phyloP scores from a whole-genome alignment of 2,329 filamentous ascomycete species.

The Penicillium rolfsii region DNA sequence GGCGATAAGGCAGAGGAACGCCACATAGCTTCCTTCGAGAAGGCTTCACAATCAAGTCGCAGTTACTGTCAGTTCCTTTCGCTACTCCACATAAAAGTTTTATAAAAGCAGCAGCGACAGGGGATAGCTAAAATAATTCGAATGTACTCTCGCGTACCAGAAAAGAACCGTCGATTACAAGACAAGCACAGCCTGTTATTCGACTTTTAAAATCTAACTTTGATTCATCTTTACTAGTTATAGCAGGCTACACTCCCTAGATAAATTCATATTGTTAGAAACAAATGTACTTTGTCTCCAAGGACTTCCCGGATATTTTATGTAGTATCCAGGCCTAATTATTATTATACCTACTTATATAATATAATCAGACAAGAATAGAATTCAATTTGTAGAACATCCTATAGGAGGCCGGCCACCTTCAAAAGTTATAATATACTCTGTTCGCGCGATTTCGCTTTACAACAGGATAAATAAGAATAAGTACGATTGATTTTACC shows the following conservation, averaged over 20 bases:
- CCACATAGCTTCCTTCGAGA: neutral
- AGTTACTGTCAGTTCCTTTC: neutral
- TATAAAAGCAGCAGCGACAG: neutral
- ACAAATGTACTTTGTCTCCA: neutral
- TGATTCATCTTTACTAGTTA: neutral
- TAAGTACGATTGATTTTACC: too few species aligned
- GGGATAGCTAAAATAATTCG: neutral
- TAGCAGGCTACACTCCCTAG: neutral
- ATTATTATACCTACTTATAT: too few species aligned
- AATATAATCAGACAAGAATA: too few species aligned
- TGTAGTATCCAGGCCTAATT: neutral
- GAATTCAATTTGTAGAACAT: neutral
- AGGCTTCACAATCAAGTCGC: neutral
- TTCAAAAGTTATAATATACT: too few species aligned
- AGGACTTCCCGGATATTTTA: neutral
- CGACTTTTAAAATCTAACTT: neutral
- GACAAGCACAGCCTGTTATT: constrained; percentile 1
- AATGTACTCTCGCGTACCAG: neutral
- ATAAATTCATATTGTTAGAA: neutral
- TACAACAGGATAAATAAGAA: too few species aligned
- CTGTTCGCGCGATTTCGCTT: too few species aligned
- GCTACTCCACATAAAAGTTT: neutral
- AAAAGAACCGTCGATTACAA: neutral
- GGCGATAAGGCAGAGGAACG: neutral
- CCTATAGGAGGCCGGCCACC: too few species aligned